A percentile compares a stretch with the other conserved stretches of the same genome.
These are phyloP conservation scores for Sphagnum fallax DNA, from an alignment of 228 moss, liverwort and hornwort species.

Conservation along the genomic window DNA sequence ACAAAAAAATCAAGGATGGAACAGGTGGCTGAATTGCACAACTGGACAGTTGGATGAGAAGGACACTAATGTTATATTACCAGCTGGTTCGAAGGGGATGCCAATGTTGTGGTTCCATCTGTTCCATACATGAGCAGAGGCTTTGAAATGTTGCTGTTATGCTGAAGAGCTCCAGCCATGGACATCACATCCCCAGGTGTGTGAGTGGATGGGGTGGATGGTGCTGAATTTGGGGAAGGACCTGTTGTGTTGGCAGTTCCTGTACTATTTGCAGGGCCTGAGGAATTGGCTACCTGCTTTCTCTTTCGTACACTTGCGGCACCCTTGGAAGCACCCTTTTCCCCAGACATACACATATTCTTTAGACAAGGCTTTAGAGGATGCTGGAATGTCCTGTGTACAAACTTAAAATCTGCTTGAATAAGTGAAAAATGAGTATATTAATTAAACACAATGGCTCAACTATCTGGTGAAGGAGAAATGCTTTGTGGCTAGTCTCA, in stretches of 20 bases:
- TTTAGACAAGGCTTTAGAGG: conserved; percentile 6
- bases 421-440: no score
- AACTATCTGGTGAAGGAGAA: no score
- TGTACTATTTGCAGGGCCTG: conserved; percentile 99
- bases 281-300: conserved; percentile 97
- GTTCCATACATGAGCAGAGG: conserved; percentile 98
- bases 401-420: no score
- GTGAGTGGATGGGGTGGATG: conserved; percentile 99
- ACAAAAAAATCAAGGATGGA: no score
- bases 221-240: conserved; percentile 97
- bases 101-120: conserved; percentile 93
- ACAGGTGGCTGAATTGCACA: no score
- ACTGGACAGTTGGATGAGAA: no score
- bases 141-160: conserved; percentile 97
- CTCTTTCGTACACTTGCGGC: conserved; percentile 89
- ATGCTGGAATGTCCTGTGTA: no score
- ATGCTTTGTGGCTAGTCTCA: no score
- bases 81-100: conserved; percentile 99
- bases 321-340: conserved; percentile 91
- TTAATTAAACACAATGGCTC: no score
- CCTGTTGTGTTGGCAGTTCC: conserved; percentile 98
- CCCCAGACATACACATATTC: conserved; percentile 52
- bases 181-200: conserved; percentile 99
- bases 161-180: conserved; percentile 88
- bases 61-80: conserved; percentile 21